Conservation (phyloP, 805 yeast genomes). For the Millerago galiae region DNA sequence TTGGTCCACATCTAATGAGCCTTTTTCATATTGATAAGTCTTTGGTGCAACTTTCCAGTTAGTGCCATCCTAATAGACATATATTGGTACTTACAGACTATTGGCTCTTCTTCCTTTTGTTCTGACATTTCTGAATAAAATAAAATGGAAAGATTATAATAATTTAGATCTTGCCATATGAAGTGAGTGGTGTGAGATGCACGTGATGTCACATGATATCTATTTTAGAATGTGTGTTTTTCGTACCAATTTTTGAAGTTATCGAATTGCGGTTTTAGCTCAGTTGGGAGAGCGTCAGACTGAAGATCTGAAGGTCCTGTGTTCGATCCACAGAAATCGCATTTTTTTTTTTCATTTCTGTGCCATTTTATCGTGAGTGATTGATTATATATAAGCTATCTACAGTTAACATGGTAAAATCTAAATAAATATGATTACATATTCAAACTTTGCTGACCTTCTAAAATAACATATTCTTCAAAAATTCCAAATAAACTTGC, state of each 20-base stretch:
- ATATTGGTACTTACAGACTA: constrained; percentile 17
- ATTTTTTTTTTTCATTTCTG: constrained; percentile 19
- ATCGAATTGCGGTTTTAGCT: constrained; percentile 23
- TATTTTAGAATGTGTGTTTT: no score
- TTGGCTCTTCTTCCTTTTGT: constrained; percentile 12
- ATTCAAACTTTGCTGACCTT: neutral
- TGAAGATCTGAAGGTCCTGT: constrained; percentile 70
- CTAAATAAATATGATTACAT: neutral
- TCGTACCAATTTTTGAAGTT: no score
- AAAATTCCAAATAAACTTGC: constrained; percentile 20
- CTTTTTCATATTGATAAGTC: constrained; percentile 80
- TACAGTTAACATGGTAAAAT: neutral
- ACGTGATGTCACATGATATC: neutral
- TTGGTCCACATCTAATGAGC: constrained; percentile 47
- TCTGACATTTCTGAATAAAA: constrained; percentile 1
- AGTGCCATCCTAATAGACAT: neutral
- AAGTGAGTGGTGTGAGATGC: neutral
- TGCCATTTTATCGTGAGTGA: no score
- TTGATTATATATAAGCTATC: no score
- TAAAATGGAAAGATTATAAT: neutral
- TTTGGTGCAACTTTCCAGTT: constrained; percentile 57
- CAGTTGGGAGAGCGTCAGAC: constrained; percentile 30
- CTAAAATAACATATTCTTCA: constrained; percentile 17
- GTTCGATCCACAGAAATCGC: constrained; percentile 74
- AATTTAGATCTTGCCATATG: neutral